Evolutionary conservation across 176 grass and related monocot species (phyloP).

Genomic region (Hyparrhenia diplandra): DNA sequence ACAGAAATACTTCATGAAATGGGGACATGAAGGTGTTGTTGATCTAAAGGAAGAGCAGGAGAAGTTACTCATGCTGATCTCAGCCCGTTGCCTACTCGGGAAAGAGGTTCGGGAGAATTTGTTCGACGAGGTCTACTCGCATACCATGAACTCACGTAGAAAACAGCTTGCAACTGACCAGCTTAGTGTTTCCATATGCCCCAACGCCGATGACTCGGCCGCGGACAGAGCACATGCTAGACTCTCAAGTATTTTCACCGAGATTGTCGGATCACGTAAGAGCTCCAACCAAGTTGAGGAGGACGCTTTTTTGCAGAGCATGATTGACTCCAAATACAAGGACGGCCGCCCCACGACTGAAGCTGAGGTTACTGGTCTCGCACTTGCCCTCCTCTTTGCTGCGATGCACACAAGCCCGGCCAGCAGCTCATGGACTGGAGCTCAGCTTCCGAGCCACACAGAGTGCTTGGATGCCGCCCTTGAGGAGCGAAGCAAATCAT

Average conservation of each 20-base stretch:
- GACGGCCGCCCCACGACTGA: background rate
- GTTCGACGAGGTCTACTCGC: conserved; percentile 28
- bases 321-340: background rate
- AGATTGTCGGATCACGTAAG: background rate
- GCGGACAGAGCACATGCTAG: background rate
- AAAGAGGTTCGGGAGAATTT: conserved; percentile 46
- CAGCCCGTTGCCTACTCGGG: conserved; percentile 45
- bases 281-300: background rate
- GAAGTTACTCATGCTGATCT: conserved; percentile 31
- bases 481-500: too few species aligned
- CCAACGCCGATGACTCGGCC: background rate
- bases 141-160: background rate
- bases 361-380: background rate
- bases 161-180: background rate
- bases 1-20: background rate
- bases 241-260: background rate
- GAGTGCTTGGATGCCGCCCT: too few species aligned
- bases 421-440: too few species aligned
- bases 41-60: conserved; percentile 44
- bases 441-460: too few species aligned
- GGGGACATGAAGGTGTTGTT: background rate
- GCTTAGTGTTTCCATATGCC: background rate
- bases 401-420: background rate
- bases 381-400: background rate
- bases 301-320: background rate